Conservation (phyloP, 2,329 filamentous ascomycete genomes). For the Pseudocercospora fijiensis region DNA sequence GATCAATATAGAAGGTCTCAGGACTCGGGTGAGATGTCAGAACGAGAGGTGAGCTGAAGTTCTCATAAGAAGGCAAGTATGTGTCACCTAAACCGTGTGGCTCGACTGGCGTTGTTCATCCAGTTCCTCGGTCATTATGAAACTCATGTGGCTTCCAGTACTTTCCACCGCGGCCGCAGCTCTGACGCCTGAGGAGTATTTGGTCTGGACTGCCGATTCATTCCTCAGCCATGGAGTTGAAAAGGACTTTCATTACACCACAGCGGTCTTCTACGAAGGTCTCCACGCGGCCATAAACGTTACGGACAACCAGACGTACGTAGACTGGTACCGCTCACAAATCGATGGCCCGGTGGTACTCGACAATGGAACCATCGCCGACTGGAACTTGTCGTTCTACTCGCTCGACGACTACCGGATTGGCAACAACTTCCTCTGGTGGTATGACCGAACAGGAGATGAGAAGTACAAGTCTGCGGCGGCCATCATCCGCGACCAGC, state of each 20-base stretch:
- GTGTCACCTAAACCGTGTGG: background rate
- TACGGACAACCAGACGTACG: conserved; percentile 20
- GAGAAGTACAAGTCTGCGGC: conserved; percentile 28
- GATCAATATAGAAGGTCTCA: background rate
- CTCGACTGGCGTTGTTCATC: background rate
- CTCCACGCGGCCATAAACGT: conserved; percentile 22
- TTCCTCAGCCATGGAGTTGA: conserved; percentile 19
- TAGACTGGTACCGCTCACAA: conserved; percentile 26
- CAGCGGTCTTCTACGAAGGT: conserved; percentile 23
- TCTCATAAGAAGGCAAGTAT: background rate
- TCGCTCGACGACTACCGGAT: conserved; percentile 40
- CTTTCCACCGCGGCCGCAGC: conserved; percentile 11
- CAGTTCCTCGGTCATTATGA: conserved; percentile 11
- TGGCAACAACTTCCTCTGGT: conserved; percentile 33
- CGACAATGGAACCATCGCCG: conserved; percentile 49
- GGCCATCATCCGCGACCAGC: conserved; percentile 26
- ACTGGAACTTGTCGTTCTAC: conserved; percentile 51
- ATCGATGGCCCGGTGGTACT: conserved; percentile 47
- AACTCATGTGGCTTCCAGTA: background rate
- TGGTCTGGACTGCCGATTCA: conserved; percentile 21
- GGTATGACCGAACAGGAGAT: conserved; percentile 28
- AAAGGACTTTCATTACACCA: conserved; percentile 24
- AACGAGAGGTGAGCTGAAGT: background rate
- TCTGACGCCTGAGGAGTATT: conserved; percentile 20
- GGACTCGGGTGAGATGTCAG: background rate